These are phyloP conservation scores for Sodiomyces alkalinus DNA, from an alignment of 2,329 filamentous ascomycete species.

Conservation along the genomic window DNA sequence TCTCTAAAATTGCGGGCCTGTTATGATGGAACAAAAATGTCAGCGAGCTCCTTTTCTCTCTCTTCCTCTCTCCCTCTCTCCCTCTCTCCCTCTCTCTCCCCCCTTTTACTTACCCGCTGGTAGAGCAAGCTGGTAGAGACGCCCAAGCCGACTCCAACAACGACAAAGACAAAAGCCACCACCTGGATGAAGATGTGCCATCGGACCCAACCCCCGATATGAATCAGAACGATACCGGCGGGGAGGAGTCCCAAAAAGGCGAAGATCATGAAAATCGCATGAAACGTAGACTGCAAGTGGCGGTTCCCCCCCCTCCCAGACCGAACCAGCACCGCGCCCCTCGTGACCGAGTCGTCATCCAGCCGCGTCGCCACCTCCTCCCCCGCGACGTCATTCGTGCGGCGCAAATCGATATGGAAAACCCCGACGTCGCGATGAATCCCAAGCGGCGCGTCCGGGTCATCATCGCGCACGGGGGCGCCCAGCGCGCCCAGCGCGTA, in stretches of 20 bases:
- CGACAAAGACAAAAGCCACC: conserved; percentile 29
- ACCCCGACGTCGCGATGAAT: conserved; percentile 37
- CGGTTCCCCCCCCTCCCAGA: conserved; percentile 12
- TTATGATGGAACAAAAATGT: no score
- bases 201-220: conserved; percentile 32
- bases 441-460: conserved; percentile 30
- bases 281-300: conserved; percentile 25
- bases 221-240: conserved; percentile 35
- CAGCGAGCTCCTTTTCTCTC: no score
- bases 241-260: conserved; percentile 40
- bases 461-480: conserved; percentile 25
- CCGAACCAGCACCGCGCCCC: conserved; percentile 18
- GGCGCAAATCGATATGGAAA: conserved; percentile 39
- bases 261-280: conserved; percentile 39
- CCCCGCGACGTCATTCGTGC: conserved; percentile 28
- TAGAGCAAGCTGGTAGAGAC: conserved; percentile 36
- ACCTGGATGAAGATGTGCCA: conserved; percentile 40
- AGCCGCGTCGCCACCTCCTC: conserved; percentile 20
- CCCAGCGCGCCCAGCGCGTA: conserved; percentile 38
- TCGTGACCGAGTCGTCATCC: conserved; percentile 13
- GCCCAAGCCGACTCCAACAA: conserved; percentile 36
- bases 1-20: conserved; percentile 37
- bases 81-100: no score
- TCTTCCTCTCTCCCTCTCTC: no score
- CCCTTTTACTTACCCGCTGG: conserved; percentile 40